Percentiles rank a stretch among this genome's conserved stretches.
Conservation (phyloP, 108 stramenopile species). For the Skeletonema costatum region DNA sequence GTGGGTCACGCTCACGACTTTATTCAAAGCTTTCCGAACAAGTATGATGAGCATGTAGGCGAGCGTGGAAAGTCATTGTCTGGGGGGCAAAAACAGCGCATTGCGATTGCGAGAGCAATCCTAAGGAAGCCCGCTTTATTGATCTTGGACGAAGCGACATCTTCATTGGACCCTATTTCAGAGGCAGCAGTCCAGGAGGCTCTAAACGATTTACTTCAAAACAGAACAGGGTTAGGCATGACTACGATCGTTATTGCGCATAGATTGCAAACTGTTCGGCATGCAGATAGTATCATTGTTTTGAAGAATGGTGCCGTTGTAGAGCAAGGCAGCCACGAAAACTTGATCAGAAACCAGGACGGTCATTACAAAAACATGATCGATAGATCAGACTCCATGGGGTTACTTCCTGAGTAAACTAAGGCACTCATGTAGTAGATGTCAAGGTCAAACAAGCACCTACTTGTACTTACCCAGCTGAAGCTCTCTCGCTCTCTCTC, state of each 20-base stretch:
- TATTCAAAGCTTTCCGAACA: constrained; percentile 73
- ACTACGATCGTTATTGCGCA: constrained; percentile 90
- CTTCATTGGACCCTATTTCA: constrained; percentile 49
- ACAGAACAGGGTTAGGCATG: constrained; percentile 37
- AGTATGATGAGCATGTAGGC: constrained; percentile 90
- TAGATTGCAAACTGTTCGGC: constrained; percentile 81
- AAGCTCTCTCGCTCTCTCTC: no score
- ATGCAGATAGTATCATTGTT: constrained; percentile 85
- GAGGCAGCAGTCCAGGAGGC: constrained; percentile 84
- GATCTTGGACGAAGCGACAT: constrained; percentile 87
- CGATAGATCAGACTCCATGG: constrained; percentile 46
- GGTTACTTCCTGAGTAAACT: constrained; percentile 31
- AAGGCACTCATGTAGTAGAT: no score
- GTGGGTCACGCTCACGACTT: constrained; percentile 93
- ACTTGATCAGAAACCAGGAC: constrained; percentile 54
- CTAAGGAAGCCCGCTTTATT: constrained; percentile 78
- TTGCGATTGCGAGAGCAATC: constrained; percentile 92
- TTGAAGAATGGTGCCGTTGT: constrained; percentile 70
- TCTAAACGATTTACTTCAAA: constrained; percentile 66
- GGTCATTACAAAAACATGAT: constrained; percentile 56
- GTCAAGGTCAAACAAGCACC: no score
- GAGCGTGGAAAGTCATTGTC: constrained; percentile 75
- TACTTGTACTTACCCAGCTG: no score
- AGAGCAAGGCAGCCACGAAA: constrained; percentile 83
- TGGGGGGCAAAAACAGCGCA: constrained; percentile 96